Evolutionary conservation across 192 early-diverging fungal genomes (phyloP).

Genomic region (Cetraspora pellucida): DNA sequence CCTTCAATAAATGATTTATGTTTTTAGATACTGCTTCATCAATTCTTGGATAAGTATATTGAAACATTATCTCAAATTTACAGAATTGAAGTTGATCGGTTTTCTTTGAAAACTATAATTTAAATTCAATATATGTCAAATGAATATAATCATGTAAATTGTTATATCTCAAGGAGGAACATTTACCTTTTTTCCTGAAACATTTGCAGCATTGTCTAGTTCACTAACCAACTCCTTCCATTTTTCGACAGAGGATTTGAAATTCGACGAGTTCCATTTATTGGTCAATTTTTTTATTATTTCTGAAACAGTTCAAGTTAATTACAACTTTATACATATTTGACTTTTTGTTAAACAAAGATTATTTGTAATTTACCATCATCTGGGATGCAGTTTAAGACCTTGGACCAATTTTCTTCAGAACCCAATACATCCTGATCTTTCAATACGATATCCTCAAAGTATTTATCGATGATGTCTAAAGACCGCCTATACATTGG

Average conservation of each 20-base stretch:
- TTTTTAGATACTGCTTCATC: slow-evolving; percentile 90
- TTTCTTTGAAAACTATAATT: slow-evolving; percentile 37
- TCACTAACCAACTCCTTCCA: slow-evolving; percentile 50
- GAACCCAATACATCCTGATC: slow-evolving; percentile 72
- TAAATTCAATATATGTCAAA: background rate
- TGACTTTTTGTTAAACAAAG: background rate
- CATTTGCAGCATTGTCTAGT: slow-evolving; percentile 28
- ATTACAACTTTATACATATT: background rate
- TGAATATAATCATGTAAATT: background rate
- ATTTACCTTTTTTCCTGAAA: slow-evolving; percentile 8
- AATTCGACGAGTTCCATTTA: slow-evolving; percentile 45
- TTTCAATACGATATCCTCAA: slow-evolving; percentile 68
- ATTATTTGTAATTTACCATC: slow-evolving; percentile 49
- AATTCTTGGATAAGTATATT: slow-evolving; percentile 90
- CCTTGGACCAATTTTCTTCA: slow-evolving; percentile 69
- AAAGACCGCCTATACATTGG: slow-evolving; percentile 56
- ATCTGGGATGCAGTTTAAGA: slow-evolving; percentile 79
- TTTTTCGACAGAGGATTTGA: slow-evolving; percentile 39
- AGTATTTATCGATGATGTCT: slow-evolving; percentile 70
- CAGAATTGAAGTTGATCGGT: slow-evolving; percentile 43
- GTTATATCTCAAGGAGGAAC: background rate
- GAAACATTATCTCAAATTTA: slow-evolving; percentile 80
- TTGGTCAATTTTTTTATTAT: slow-evolving; percentile 40
- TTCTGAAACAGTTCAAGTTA: background rate
- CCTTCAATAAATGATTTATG: slow-evolving; percentile 94